Evolutionary conservation across 257 asterid genomes (phyloP).

Genomic region (Solanum corneliomulleri): DNA sequence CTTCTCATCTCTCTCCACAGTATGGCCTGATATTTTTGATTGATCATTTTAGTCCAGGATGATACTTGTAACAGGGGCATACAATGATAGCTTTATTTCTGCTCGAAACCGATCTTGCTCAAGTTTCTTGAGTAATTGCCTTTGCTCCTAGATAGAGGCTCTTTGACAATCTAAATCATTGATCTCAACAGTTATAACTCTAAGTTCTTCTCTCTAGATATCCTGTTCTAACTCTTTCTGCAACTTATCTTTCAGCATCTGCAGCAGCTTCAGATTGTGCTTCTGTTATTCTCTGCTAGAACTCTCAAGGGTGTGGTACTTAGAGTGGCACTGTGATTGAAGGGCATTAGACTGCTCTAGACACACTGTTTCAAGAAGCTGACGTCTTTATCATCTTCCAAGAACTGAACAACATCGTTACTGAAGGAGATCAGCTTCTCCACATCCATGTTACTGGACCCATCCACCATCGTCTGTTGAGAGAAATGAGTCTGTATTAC

Average conservation of each 20-base stretch:
- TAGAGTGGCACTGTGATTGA: slow-evolving; percentile 34
- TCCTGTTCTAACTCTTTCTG: slow-evolving; percentile 54
- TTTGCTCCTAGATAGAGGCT: slow-evolving; percentile 37
- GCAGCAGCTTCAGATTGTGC: slow-evolving; percentile 35
- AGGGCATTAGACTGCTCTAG: slow-evolving; percentile 33
- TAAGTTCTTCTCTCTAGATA: slow-evolving; percentile 47
- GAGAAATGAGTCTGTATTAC: neutral
- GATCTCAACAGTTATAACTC: slow-evolving; percentile 38
- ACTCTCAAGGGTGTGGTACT: slow-evolving; percentile 19
- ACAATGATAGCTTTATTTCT: slow-evolving; percentile 71
- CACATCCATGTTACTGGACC: neutral
- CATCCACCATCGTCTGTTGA: neutral
- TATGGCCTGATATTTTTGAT: slow-evolving; percentile 61
- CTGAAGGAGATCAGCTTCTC: neutral
- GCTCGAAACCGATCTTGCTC: slow-evolving; percentile 48
- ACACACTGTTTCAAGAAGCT: slow-evolving; percentile 28
- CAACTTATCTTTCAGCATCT: slow-evolving; percentile 40
- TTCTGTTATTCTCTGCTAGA: slow-evolving; percentile 37
- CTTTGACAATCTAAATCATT: slow-evolving; percentile 40
- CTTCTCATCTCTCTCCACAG: slow-evolving; percentile 43
- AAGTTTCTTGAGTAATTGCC: slow-evolving; percentile 33
- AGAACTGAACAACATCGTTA: slow-evolving; percentile 31
- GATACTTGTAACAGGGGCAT: slow-evolving; percentile 64
- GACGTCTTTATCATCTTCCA: slow-evolving; percentile 38
- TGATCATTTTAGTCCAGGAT: slow-evolving; percentile 55